phyloP scores from a whole-genome alignment of 2,329 filamentous ascomycete genomes.

The Pyricularia grisea region DNA sequence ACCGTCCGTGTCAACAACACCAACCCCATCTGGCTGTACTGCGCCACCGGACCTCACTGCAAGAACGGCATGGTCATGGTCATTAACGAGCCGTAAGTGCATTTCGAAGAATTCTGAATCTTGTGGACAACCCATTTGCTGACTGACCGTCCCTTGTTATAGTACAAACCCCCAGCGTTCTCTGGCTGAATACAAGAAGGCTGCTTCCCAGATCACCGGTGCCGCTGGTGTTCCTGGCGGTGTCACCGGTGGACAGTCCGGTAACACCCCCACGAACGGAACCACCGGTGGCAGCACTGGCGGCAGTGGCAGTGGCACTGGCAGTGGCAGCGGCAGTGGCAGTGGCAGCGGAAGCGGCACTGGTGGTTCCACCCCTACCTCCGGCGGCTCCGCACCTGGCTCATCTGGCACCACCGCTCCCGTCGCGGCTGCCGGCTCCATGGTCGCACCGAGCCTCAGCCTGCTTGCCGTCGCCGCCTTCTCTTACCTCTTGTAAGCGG shows the following conservation, averaged over 20 bases:
- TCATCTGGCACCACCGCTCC: constrained; percentile 15
- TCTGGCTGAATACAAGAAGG: constrained; percentile 36
- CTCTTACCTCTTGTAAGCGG: constrained; percentile 31
- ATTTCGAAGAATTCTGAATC: neutral
- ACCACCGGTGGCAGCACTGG: constrained; percentile 2
- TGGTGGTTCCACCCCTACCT: constrained; percentile 12
- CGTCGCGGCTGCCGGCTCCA: constrained; percentile 9
- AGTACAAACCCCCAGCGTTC: constrained; percentile 41
- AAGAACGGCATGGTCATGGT: constrained; percentile 67
- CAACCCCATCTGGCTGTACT: constrained; percentile 72
- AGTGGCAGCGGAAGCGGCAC: constrained; percentile 13
- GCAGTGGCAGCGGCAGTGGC: constrained; percentile 8
- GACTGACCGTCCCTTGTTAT: neutral
- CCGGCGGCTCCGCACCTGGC: constrained; percentile 11
- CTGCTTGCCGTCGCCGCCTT: constrained; percentile 31
- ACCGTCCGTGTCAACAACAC: constrained; percentile 60
- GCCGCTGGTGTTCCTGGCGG: constrained; percentile 20
- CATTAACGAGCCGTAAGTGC: constrained; percentile 61
- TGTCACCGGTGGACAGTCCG: constrained; percentile 8
- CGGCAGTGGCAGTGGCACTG: constrained; percentile 13
- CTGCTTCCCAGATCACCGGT: constrained; percentile 28
- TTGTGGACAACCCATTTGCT: constrained; percentile 6
- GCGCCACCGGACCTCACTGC: constrained; percentile 66
- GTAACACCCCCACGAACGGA: constrained; percentile 10
- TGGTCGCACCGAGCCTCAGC: constrained; percentile 28